A percentile compares a stretch with the other conserved stretches of the same genome.
These are phyloP conservation scores for Hanseniaspora hatyaiensis DNA, from an alignment of 805 yeast genomes.

Conservation along the genomic window DNA sequence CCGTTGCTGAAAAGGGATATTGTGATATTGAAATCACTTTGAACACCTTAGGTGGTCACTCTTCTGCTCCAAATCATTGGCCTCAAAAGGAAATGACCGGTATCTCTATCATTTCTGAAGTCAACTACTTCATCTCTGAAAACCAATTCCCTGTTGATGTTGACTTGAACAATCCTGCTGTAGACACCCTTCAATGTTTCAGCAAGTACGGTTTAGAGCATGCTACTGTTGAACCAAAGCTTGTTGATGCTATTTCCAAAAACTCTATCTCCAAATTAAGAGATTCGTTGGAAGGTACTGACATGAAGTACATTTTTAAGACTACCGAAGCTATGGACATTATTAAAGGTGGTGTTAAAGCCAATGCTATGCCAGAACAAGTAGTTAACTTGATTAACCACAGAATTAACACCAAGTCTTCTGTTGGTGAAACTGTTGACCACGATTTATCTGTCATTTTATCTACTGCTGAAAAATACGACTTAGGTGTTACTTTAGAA, in stretches of 20 bases:
- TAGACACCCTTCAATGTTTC: conserved; percentile 44
- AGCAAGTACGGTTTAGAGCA: conserved; percentile 6
- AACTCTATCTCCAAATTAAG: conserved; percentile 31
- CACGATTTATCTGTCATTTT: conserved; percentile 23
- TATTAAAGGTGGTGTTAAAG: conserved; percentile 52
- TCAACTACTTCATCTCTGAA: conserved; percentile 43
- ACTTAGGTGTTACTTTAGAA: conserved; percentile 17
- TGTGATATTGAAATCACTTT: conserved; percentile 34
- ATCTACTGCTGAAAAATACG: conserved; percentile 18
- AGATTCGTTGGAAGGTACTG: conserved; percentile 16
- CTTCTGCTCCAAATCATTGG: conserved; percentile 41
- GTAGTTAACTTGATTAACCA: conserved; percentile 43
- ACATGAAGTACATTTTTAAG: conserved; percentile 27
- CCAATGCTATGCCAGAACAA: conserved; percentile 56
- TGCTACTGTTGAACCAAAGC: conserved; percentile 21
- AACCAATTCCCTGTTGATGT: conserved; percentile 41
- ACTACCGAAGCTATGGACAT: conserved; percentile 55
- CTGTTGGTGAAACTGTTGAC: conserved; percentile 31
- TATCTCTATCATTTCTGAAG: conserved; percentile 53
- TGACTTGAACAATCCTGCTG: conserved; percentile 42
- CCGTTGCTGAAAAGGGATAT: conserved; percentile 39
- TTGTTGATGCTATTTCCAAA: conserved; percentile 30
- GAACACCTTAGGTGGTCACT: conserved; percentile 56
- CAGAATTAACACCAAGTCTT: conserved; percentile 43
- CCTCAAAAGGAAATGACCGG: conserved; percentile 51